phyloP scores from a whole-genome alignment of 1,284 basidiomycete species.

The Polyporus tsugae region DNA sequence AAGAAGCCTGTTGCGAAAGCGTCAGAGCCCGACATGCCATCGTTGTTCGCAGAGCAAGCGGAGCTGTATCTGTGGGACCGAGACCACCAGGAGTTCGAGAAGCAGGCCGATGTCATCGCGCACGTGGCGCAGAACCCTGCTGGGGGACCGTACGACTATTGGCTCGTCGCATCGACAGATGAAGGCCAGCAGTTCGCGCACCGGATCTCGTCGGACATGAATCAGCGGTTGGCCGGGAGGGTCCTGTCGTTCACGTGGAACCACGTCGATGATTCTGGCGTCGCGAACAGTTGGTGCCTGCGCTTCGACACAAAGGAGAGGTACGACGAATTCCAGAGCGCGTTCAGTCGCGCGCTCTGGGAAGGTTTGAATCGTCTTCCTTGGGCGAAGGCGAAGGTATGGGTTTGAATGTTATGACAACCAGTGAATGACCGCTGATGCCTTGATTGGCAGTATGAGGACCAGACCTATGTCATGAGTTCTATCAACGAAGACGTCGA shows the following conservation, averaged over 20 bases:
- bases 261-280: conserved; percentile 65
- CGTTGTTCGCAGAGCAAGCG: conserved; percentile 55
- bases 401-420: conserved; percentile 19
- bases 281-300: conserved; percentile 86
- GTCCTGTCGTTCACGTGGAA: conserved; percentile 89
- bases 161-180: conserved; percentile 65
- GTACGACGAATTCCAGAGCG: conserved; percentile 71
- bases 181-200: conserved; percentile 66
- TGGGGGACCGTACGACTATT: conserved; percentile 62
- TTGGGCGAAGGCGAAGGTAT: conserved; percentile 88
- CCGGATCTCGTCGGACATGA: conserved; percentile 75
- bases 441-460: conserved; percentile 63
- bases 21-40: conserved; percentile 38
- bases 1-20: conserved; percentile 21
- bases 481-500: conserved; percentile 84
- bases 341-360: conserved; percentile 83
- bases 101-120: conserved; percentile 78
- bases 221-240: conserved; percentile 71
- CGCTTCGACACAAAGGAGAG: conserved; percentile 68
- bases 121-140: conserved; percentile 65
- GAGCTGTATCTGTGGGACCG: conserved; percentile 81
- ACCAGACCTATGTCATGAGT: conserved; percentile 78
- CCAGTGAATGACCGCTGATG: conserved; percentile 20
- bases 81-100: conserved; percentile 73
- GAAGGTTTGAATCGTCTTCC: conserved; percentile 80